Conservation (phyloP, 495 filamentous ascomycete species). For the Venustampulla echinocandica region DNA sequence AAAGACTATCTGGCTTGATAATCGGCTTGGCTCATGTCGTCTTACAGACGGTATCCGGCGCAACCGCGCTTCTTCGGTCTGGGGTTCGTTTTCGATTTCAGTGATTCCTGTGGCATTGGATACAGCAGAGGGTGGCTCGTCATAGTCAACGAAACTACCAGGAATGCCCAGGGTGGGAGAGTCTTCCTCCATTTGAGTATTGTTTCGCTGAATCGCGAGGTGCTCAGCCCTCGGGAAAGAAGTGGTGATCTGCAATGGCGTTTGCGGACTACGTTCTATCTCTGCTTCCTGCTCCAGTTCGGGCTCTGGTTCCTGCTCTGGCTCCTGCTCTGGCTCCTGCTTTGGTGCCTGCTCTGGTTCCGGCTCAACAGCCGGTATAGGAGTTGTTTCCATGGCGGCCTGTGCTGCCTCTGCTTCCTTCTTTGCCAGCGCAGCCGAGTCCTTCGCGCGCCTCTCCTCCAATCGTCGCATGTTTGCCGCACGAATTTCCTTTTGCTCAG, state of each 20-base stretch:
- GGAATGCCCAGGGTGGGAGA: conserved; percentile 66
- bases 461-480: conserved; percentile 29
- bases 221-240: conserved; percentile 9
- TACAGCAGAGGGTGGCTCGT: conserved; percentile 41
- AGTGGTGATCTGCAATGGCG: conserved; percentile 21
- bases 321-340: too few species aligned
- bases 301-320: too few species aligned
- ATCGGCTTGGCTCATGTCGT: conserved; percentile 11
- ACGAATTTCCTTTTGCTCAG: conserved; percentile 48
- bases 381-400: conserved; percentile 26
- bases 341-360: too few species aligned
- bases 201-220: background rate
- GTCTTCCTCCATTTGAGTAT: conserved; percentile 28
- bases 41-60: conserved; percentile 15
- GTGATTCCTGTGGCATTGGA: conserved; percentile 54
- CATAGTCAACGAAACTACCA: conserved; percentile 42
- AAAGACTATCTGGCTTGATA: conserved; percentile 11
- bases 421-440: conserved; percentile 9
- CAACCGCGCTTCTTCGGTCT: conserved; percentile 42
- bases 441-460: conserved; percentile 33
- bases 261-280: background rate
- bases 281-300: conserved; percentile 13
- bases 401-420: conserved; percentile 35
- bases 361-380: conserved; percentile 16
- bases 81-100: conserved; percentile 62